Percentiles rank a stretch among this genome's conserved stretches.
Evolutionary conservation across 2,329 filamentous ascomycete genomes (phyloP).

Genomic region (Tolypocladium ophioglossoides): DNA sequence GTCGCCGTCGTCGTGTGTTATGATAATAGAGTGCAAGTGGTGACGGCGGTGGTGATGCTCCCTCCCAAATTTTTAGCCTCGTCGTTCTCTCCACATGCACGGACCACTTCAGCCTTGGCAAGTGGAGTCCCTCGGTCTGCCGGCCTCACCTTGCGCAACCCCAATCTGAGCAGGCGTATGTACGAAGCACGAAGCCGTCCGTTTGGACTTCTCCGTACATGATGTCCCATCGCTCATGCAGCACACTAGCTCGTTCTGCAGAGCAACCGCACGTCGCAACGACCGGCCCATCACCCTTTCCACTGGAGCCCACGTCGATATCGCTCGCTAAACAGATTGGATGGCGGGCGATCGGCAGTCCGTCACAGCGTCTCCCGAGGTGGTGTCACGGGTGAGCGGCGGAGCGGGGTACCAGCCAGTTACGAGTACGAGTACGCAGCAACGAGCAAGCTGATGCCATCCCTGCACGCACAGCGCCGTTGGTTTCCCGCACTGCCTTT

Average conservation of each 20-base stretch:
- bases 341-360: not conserved
- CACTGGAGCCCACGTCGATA: not conserved
- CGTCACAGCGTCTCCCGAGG: not conserved
- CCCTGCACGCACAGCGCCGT: not conserved
- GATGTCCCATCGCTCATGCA: not conserved
- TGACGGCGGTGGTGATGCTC: too few relatives aligned
- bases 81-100: not conserved
- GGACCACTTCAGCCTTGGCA: not conserved
- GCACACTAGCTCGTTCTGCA: not conserved
- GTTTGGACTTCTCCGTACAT: not conserved
- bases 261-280: not conserved
- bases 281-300: not conserved
- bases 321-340: not conserved
- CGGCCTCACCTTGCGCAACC: not conserved
- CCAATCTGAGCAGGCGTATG: not conserved
- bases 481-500: not conserved
- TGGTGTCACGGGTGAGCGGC: not conserved
- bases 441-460: not conserved
- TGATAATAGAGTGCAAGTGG: too few relatives aligned
- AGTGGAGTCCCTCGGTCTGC: not conserved
- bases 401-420: conserved; percentile 1
- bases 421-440: too few relatives aligned
- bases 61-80: not conserved
- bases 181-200: too few relatives aligned
- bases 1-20: too few relatives aligned